Base-by-base conservation (phyloP, 495 filamentous ascomycete genomes). In the Neurospora sp. region DNA sequence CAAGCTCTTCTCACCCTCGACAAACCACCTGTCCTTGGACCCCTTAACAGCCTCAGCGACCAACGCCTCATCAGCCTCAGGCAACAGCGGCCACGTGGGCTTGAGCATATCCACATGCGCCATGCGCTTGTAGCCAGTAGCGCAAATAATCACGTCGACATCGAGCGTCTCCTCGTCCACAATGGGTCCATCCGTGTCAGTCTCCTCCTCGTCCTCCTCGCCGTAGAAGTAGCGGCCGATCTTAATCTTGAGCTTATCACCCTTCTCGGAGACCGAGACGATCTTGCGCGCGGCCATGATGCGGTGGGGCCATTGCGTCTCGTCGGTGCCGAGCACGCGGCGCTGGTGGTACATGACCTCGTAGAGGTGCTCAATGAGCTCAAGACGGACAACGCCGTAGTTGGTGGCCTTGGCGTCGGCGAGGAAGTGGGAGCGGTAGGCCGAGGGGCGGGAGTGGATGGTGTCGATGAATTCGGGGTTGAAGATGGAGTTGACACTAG, bases 401-500 rank as follows among this genome's bases (percentile, higher is more conserved):
- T 99, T 99, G 38, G 95, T 99, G 38, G 86, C 88, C 62, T 89
- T 88, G 75, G 94, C 91, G 28, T 87, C 86, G 5, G 82, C 79
- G 62, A 96, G 86, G 62, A 90, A 85, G 43, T 86, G 83, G 62
- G 85, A 81, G 69, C 94, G 91, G 73, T 90, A 86, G 31, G 88
- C 84, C 0, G 88, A 78, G 3, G 89, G 80, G 54, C 90, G 89
- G 70, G 86, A 81, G 82, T 89, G 97, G 76, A 97, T 86, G 38
- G 81, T 83, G 75, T 97, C 91, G 8, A 96, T 90, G 36, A 89
- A 90, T 48, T 90, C 88, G 4, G 95, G 94, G 81, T 98, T 92
- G 85, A 99, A 99, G 76, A 98, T 91, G 76, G 95, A 94, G 81
- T 99, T 99, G 72, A 99, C 94, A 76, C 94, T 97, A 17, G 76